Evolutionary conservation across 1,139 yeast species (phyloP).

Genomic region (Geotrichum phurueaensis): DNA sequence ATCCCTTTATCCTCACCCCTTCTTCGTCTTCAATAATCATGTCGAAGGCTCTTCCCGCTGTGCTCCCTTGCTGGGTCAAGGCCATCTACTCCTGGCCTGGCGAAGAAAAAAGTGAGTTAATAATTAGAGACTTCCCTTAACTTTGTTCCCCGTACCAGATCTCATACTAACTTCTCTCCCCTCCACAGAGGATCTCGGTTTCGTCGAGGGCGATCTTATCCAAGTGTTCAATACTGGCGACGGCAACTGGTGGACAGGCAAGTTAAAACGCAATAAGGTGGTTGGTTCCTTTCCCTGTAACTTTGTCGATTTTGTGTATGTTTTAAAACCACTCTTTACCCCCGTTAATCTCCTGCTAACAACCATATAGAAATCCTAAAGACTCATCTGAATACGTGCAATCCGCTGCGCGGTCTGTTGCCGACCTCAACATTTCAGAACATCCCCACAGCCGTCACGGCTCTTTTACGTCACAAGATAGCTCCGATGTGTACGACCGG

Average conservation of each 20-base stretch:
- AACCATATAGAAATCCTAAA: slow-evolving; percentile 3
- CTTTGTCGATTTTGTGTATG: slow-evolving; percentile 54
- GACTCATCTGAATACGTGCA: slow-evolving; percentile 5
- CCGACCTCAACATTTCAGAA: slow-evolving; percentile 8
- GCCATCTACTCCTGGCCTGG: slow-evolving; percentile 90
- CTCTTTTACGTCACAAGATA: background rate
- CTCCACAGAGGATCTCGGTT: slow-evolving; percentile 70
- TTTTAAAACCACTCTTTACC: background rate
- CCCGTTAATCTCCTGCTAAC: background rate
- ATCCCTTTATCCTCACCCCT: background rate
- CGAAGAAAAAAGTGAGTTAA: slow-evolving; percentile 50
- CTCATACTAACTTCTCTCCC: background rate
- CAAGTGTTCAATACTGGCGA: slow-evolving; percentile 77
- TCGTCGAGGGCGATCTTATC: slow-evolving; percentile 85
- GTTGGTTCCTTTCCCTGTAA: slow-evolving; percentile 85
- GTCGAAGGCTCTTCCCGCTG: slow-evolving; percentile 17
- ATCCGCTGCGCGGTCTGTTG: slow-evolving; percentile 4
- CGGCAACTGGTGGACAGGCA: slow-evolving; percentile 91
- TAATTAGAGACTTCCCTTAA: background rate
- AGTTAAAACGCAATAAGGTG: slow-evolving; percentile 68
- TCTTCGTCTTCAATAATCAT: background rate
- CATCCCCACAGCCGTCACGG: background rate
- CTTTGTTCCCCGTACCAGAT: background rate
- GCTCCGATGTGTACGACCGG: background rate
- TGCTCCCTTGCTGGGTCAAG: slow-evolving; percentile 61